Conservation (phyloP, 2,329 filamentous ascomycete species). For the Thielaviopsis euricoi region DNA sequence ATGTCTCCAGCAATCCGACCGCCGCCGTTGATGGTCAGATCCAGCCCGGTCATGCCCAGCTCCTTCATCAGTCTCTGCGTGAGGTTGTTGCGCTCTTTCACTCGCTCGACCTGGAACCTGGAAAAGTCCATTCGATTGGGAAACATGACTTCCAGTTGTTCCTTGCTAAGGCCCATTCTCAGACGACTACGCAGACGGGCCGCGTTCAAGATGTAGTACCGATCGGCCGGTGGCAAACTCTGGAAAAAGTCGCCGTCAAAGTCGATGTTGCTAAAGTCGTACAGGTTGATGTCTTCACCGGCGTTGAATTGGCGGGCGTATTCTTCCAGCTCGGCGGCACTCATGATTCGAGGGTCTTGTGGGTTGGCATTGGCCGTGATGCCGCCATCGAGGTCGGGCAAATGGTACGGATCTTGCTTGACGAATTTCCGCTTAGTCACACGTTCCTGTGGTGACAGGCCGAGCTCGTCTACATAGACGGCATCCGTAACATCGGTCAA, state of each 20-base stretch:
- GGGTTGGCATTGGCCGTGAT: slow-evolving; percentile 76
- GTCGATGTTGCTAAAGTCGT: slow-evolving; percentile 97
- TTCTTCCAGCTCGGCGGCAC: slow-evolving; percentile 78
- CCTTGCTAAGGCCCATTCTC: slow-evolving; percentile 91
- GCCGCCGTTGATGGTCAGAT: slow-evolving; percentile 44
- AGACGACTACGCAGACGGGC: slow-evolving; percentile 74
- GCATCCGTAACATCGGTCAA: slow-evolving; percentile 44
- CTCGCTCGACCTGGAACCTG: slow-evolving; percentile 86
- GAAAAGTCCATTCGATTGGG: slow-evolving; percentile 96
- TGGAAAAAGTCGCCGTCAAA: slow-evolving; percentile 93
- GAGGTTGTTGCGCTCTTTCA: slow-evolving; percentile 80
- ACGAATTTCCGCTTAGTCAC: slow-evolving; percentile 60
- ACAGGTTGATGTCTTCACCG: slow-evolving; percentile 79
- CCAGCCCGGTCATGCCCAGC: slow-evolving; percentile 70
- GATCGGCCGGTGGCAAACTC: slow-evolving; percentile 73
- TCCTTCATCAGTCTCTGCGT: slow-evolving; percentile 91
- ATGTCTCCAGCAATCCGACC: slow-evolving; percentile 67
- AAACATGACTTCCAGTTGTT: slow-evolving; percentile 93
- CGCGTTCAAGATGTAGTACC: slow-evolving; percentile 95
- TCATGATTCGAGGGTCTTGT: slow-evolving; percentile 93
- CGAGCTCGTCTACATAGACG: slow-evolving; percentile 81
- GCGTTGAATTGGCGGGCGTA: slow-evolving; percentile 85
- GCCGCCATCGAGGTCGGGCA: slow-evolving; percentile 67
- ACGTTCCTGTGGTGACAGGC: slow-evolving; percentile 64
- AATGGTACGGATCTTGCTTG: slow-evolving; percentile 88